Conservation (phyloP, 2,329 filamentous ascomycete species). For the Beauveria caledonica region DNA sequence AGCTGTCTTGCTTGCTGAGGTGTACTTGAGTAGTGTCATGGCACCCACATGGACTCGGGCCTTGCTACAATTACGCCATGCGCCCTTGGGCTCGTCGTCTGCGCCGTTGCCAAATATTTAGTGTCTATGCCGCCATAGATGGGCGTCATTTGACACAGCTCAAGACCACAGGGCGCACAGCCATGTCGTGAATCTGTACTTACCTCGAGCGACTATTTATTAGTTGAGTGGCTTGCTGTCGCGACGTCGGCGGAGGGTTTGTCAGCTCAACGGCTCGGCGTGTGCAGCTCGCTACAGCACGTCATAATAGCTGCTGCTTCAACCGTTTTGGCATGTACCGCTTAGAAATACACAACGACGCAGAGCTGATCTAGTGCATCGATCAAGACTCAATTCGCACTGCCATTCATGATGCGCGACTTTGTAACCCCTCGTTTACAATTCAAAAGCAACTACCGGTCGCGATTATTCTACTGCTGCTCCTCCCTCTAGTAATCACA, state of each 20-base stretch:
- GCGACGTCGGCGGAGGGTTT: background rate
- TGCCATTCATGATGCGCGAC: background rate
- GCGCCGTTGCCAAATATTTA: background rate
- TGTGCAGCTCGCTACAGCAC: background rate
- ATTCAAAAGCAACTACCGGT: background rate
- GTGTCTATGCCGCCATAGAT: background rate
- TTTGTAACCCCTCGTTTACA: background rate
- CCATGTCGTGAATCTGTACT: background rate
- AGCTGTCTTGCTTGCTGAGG: background rate
- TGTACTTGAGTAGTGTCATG: no score
- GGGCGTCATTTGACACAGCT: background rate
- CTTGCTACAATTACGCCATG: no score
- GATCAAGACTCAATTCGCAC: background rate
- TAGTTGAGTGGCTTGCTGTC: background rate
- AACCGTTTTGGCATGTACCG: background rate
- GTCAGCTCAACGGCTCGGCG: background rate
- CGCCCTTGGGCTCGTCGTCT: background rate
- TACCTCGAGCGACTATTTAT: background rate
- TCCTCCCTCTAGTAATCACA: background rate
- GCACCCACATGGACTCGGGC: no score
- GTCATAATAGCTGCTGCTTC: background rate
- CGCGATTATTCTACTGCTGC: background rate
- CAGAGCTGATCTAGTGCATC: background rate
- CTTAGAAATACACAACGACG: background rate
- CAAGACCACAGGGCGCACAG: conserved; percentile 1